Conservation (phyloP, 441 rosid species). For the Raphanus hybrid region DNA sequence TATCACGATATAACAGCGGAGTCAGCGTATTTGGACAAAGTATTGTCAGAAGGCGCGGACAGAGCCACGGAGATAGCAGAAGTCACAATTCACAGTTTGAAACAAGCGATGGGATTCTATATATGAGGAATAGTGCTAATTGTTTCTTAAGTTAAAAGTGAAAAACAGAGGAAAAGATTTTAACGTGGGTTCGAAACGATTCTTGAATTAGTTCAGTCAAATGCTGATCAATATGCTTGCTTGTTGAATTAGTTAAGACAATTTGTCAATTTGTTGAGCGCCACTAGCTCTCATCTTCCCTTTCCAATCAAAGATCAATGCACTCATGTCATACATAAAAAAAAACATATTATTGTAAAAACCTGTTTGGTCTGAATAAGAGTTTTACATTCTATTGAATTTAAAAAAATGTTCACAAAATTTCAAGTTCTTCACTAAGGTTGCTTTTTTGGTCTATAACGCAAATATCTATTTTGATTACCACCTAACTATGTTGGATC, state of each 20-base stretch:
- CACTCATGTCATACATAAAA: no score
- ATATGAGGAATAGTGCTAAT: background rate
- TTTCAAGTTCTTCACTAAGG: background rate
- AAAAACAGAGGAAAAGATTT: no score
- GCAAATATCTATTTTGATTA: background rate
- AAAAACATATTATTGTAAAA: background rate
- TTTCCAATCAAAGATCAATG: no score
- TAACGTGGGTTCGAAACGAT: no score
- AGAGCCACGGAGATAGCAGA: slow-evolving; percentile 74
- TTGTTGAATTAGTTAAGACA: background rate
- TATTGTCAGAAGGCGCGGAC: slow-evolving; percentile 65
- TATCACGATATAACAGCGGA: slow-evolving; percentile 70
- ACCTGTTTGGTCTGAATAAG: background rate
- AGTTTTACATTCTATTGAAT: no score
- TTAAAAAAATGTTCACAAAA: background rate
- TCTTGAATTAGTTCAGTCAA: background rate
- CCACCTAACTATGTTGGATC: background rate
- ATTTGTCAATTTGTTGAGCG: no score
- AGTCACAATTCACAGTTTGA: slow-evolving; percentile 59
- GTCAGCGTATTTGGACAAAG: slow-evolving; percentile 62
- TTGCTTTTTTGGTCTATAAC: background rate
- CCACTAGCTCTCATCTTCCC: no score
- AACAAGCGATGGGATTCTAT: slow-evolving; percentile 86
- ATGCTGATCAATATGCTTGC: background rate
- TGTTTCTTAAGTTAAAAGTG: no score